Evolutionary conservation across 2,329 filamentous ascomycete genomes (phyloP), one percentile per base, ranked within the genome.

Genomic region (Xylaria sp.): DNA sequence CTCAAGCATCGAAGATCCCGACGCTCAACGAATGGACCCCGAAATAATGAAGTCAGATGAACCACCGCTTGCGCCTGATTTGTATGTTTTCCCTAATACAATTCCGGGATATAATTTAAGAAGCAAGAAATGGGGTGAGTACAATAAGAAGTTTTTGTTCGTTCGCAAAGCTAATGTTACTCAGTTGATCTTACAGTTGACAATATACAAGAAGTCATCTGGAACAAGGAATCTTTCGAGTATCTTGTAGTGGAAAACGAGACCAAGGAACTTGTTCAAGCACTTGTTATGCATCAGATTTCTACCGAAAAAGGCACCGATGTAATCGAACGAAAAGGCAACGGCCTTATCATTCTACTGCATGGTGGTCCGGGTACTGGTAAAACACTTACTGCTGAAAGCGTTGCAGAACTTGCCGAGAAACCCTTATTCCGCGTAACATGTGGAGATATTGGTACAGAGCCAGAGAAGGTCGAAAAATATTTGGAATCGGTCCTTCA

Each of bases 361-460:
- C 70, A 73, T 23, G 73, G 72, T 0, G 61, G 66, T 0, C 73
- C 74, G 0, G 72, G 74, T 0, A 75, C 73, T 0, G 74, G 73
- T 0, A 75, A 75, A 48, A 75, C 74, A 0, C 63, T 72, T 11
- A 74, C 72, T 4, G 73, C 74, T 0, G 73, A 74, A 40, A 69
- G 59, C 1, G 71, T 76, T 0, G 74, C 73, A 13, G 73, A 76
- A 42, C 58, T 71, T 15, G 67, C 67, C 3, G 57, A 67, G 40
- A 75, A 72, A 38, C 73, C 74, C 6, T 66, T 76, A 3, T 74
- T 68, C 17, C 63, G 51, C 0, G 72, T 76, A 0, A 74, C 72
- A 1, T 74, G 71, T 40, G 74, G 72, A 2, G 73, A 76, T 23
- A 76, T 76, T 23, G 73, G 74, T 3, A 75, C 73, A 71, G 44